These are phyloP conservation scores for Lachancea meyersii DNA, from an alignment of 805 yeast genomes.

Conservation along the genomic window DNA sequence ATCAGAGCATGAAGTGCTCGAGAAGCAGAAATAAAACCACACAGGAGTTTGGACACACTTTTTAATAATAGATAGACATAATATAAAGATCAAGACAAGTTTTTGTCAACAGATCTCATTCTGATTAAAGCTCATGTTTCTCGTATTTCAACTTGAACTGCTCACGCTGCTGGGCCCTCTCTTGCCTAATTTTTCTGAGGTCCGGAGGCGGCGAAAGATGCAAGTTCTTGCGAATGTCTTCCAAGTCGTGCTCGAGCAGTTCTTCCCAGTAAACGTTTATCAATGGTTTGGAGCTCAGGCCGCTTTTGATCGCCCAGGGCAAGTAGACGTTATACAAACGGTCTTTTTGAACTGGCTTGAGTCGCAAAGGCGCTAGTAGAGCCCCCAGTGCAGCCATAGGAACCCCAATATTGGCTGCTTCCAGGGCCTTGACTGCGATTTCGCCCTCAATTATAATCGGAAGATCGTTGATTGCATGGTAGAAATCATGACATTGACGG, in stretches of 20 bases:
- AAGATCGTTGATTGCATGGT: slow-evolving; percentile 83
- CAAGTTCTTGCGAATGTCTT: slow-evolving; percentile 62
- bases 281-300: slow-evolving; percentile 65
- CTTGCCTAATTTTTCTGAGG: slow-evolving; percentile 56
- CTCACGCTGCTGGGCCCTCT: slow-evolving; percentile 19
- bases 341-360: slow-evolving; percentile 55
- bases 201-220: slow-evolving; percentile 78
- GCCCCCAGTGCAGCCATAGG: slow-evolving; percentile 97
- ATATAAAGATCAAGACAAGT: not conserved
- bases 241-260: slow-evolving; percentile 61
- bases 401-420: slow-evolving; percentile 83
- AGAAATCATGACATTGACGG: slow-evolving; percentile 95
- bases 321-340: slow-evolving; percentile 64
- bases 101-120: not conserved
- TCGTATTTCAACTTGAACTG: slow-evolving; percentile 26
- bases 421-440: slow-evolving; percentile 85
- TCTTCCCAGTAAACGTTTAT: slow-evolving; percentile 93
- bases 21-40: slow-evolving; percentile 5
- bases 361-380: slow-evolving; percentile 75
- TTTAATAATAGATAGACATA: slow-evolving; percentile 2
- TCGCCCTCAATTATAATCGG: slow-evolving; percentile 97
- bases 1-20: slow-evolving; percentile 8
- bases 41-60: not conserved
- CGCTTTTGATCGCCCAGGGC: slow-evolving; percentile 82
- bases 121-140: slow-evolving; percentile 8